Base-by-base conservation (phyloP, 331 rosid genomes). In the Dryas integrifolia region DNA sequence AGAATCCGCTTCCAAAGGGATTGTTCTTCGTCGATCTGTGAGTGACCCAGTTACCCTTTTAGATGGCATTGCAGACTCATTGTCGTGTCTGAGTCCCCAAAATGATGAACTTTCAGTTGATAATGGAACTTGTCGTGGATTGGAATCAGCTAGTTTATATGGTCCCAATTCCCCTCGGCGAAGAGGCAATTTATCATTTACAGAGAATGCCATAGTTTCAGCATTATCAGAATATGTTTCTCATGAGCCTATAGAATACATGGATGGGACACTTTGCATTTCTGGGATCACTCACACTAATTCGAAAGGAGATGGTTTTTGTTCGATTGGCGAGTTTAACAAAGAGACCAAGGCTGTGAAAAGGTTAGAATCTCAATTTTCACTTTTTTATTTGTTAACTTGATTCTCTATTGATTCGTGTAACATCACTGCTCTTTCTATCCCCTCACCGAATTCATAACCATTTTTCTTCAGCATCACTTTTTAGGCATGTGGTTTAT, bases 141-240 rank as follows among this genome's bases (percentile, higher is more conserved):
- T 77, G 78, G 77, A 79, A 48, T 58, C 84, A 41, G 70, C 64
- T 68, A 75, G 76, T 68, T 49, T 77, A 65, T 83, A 83, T 58
- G 87, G 87, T 43, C 87, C 87, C 30, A 83, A 83, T 72, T 83
- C 87, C 12, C 87, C 87, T 46, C 72, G 82, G 58, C 68, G 14
- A 55, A 83, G 74, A 65, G 41, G 84, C 77, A 77, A 58, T 65
- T 80, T 81, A 13, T 72, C 65, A 15, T 73, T 69, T 52, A 63
- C 80, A 3, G 81, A 83, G 69, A 76, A 74, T 50, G 76, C 78
- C 47, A 72, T 76, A 67, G 82, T 80, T 41, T 80, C 84, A 13
- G 84, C 84, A 57, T 80, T 83, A 65, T 83, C 84, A 15, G 82
- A 80, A 40, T 83, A 71, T 65, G 82, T 77, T 43, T 58, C 73